phyloP scores from a whole-genome alignment of 495 filamentous ascomycete genomes.

The Lophium mytilinum region DNA sequence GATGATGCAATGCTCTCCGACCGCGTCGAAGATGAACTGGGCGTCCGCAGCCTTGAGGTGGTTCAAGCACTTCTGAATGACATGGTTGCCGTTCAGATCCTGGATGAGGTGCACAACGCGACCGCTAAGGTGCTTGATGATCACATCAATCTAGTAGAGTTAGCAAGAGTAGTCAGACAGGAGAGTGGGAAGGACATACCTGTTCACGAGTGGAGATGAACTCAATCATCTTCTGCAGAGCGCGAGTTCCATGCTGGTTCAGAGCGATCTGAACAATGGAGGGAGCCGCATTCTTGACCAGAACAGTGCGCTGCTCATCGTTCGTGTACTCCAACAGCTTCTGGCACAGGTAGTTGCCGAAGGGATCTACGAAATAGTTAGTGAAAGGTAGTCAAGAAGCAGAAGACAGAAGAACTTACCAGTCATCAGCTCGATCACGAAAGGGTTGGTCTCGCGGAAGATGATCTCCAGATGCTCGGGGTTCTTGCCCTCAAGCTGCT shows the following conservation, averaged over 20 bases:
- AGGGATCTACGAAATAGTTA: conserved; percentile 57
- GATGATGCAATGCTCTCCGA: conserved; percentile 73
- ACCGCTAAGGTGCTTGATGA: conserved; percentile 67
- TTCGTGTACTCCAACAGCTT: conserved; percentile 90
- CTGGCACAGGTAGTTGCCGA: conserved; percentile 97
- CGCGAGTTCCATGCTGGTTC: conserved; percentile 93
- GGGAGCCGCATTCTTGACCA: conserved; percentile 79
- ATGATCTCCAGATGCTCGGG: conserved; percentile 82
- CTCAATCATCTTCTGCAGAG: conserved; percentile 99
- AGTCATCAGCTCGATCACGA: conserved; percentile 95
- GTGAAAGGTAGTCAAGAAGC: not conserved
- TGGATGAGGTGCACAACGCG: conserved; percentile 90
- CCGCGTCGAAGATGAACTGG: conserved; percentile 93
- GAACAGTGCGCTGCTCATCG: conserved; percentile 84
- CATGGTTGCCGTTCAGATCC: conserved; percentile 95
- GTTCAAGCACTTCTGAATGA: conserved; percentile 98
- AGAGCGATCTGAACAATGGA: conserved; percentile 85
- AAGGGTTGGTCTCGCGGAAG: conserved; percentile 80
- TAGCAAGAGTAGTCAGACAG: not conserved
- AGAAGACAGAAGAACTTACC: conserved; percentile 37
- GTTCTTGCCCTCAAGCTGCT: conserved; percentile 87
- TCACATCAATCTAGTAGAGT: conserved; percentile 55
- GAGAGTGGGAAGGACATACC: conserved; percentile 14
- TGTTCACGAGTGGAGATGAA: conserved; percentile 74
- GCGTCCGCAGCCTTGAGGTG: conserved; percentile 73